Evolutionary conservation across 352 stramenopile genomes (phyloP), one percentile per base, ranked within the genome.

Genomic region (Phytophthora fragariae): DNA sequence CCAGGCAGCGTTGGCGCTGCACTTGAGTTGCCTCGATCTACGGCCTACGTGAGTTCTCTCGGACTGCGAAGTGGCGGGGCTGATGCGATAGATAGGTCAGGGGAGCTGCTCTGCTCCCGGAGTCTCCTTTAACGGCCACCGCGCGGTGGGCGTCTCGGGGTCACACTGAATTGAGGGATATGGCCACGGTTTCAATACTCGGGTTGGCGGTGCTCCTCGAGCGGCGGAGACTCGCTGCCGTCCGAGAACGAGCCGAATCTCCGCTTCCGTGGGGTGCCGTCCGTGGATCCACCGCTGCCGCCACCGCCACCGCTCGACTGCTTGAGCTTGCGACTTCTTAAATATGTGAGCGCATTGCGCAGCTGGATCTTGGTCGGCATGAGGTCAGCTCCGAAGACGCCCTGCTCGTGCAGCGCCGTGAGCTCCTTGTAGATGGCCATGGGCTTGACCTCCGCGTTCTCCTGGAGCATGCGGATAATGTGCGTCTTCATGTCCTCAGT

Each of bases 311-410:
- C 68, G 8, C 58, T 75, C 5, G 65, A 76, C 35, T 81, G 56
- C 67, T 87, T 90, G 62, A 92, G 75, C 66, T 92, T 92, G 44
- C 86, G 85, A 65, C 76, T 92, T 79, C 83, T 81, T 82, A 94
- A 83, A 85, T 94, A 94, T 39, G 86, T 94, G 47, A 94, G 75
- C 19, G 86, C 86, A 62, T 94, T 94, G 63, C 86, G 85, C 50
- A 94, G 74, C 71, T 94, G 86, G 61, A 92, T 94, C 70, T 94
- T 94, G 50, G 85, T 94, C 0, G 86, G 86, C 86, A 94, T 94
- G 68, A 91, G 85, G 68, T 92, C 85, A 44, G 80, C 72, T n/a
- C 85, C 83, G 62, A 94, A 94, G 5, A 61, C 70, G 14, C 84
- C 80, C 15, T 83, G 70, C 53, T 81, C 69, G 55, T 94, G 86